Evolutionary conservation across 2,329 filamentous ascomycete species (phyloP), one percentile per base, ranked within the genome.

Genomic region (Cladophialophora psammophila): DNA sequence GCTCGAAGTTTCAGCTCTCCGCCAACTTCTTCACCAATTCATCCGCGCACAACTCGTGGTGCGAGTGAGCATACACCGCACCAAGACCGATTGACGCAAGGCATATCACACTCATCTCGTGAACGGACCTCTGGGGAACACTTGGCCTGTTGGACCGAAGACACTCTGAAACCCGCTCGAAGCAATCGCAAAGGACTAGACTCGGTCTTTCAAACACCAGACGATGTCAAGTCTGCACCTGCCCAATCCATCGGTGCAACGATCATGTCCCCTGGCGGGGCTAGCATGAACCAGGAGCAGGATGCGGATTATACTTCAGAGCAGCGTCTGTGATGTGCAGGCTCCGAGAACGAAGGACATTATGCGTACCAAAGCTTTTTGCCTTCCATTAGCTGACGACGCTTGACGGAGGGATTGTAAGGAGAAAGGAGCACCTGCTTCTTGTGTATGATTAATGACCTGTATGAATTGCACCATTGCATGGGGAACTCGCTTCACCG

Each of bases 1-100:
- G 59, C 52, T 38, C 68, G 68, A 56, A 68, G 68, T 50, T 64
- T 64, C 38, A 70, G 68, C 45, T 70, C 68, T 54, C 66, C 68
- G 31, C 53, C 57, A n/a, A 66, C 57, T 7, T 60, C 64, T 32
- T 20, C 63, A 32, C 36, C 42, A 32, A 31, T 18, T 20, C 9
- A 56, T 34, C 53, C 50, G 38, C 38, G 38, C 15, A 42, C 38
- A 42, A n/a, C 38, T 3, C 9, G 45, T 50, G 18, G 45, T 50
- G 18, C 45, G 3, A 26, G 26, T 26, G 45, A 26, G 20, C 9
- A 50, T 55, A 8, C 13, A 55, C 5, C 32, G 12, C 10, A 13
- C 50, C 35, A 45, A 42, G 6, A 12, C 13, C n/a, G 26, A 56
- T 38, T 26, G 15, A 55, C 42, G 12, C 9, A 53, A 18, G 40